Base-by-base conservation (phyloP, 495 filamentous ascomycete species). In the Penicillium bovifimosum region DNA sequence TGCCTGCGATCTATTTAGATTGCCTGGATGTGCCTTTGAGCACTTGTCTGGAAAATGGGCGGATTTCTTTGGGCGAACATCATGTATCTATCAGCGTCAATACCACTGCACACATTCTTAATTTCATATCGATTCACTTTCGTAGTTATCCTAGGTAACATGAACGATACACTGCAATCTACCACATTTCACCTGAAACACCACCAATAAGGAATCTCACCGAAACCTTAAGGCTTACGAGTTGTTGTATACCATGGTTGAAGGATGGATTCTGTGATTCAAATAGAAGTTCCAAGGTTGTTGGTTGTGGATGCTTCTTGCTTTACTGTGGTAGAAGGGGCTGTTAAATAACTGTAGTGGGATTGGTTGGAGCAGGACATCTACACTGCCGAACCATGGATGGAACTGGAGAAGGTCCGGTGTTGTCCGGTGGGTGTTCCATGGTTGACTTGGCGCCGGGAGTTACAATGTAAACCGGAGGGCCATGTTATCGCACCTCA, bases 61-160 rank as follows among this genome's bases (percentile, higher is more conserved):
- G 11, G 11, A 16, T 41, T 24, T 17, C 14, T 43, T 29, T 29
- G 41, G 27, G 41, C 14, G 27, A 26, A 43, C 41, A 17, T 39
- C 17, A 39, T 43, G 41, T 43, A 43, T 43, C 41, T 43, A 43
- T 43, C 41, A 28, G 41, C 41, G n/a, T 27, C 39, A 43, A 43
- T 29, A 29, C 27, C 26, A 17, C 28, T 43, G n/a, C n/a, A n/a
- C n/a, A n/a, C n/a, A n/a, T n/a, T n/a, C n/a, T n/a, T n/a, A 43
- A 43, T 43, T 16, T 28, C 18, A 41, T 24, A 11, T 42, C 20
- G 27, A 42, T 42, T 14, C 11, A 42, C 24, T 42, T 5, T n/a
- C n/a, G n/a, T n/a, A n/a, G n/a, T n/a, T n/a, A n/a, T n/a, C n/a
- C n/a, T n/a, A n/a, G n/a, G n/a, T n/a, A n/a, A n/a, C 20, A 24